Evolutionary conservation across 2,329 filamentous ascomycete species (phyloP), one percentile per base, ranked within the genome.

Genomic region (Nigrospora sphaerica): DNA sequence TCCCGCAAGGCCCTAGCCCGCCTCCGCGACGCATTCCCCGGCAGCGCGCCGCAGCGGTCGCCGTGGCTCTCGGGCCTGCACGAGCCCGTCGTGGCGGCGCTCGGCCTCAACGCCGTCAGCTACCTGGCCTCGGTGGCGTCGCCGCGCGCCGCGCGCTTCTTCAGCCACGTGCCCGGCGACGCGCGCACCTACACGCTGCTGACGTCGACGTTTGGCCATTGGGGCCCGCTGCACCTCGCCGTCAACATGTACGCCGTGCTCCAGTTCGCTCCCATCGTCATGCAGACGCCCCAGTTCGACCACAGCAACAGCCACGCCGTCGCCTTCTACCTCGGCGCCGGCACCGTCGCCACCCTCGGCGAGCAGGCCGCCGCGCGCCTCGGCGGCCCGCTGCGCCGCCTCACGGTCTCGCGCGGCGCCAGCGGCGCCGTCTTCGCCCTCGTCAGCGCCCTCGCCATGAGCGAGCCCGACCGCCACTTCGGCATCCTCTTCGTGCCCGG

Each of bases 261-360:
- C 28, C 33, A 44, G 19, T 45, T 59, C n/a, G 51, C 46, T 1
- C 48, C 49, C 16, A 6, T 12, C 3, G 49, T 56, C 17, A 43
- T 52, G 7, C 7, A 10, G 5, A 51, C 50, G 4, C 42, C 11
- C 7, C 42, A 44, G 12, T 58, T 62, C 35, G 28, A 44, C 12
- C 35, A 37, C n/a, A 54, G 47, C 11, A 56, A 52, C 36, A 45
- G 50, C 32, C 59, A 61, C 44, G 49, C 60, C n/a, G 43, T 49
- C 1, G 59, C 59, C 11, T 62, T 62, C 51, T 62, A 54, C 45
- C 53, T 60, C 34, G 56, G 57, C 2, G 32, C 57, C 16, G 58
- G 54, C 6, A 54, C 60, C 31, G 17, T 60, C 23, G 50, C 57
- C 33, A 50, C 46, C 7, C 44, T 61, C 9, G 58, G 53, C 4